Conservation (phyloP, 2,329 filamentous ascomycete species). For the Thielaviopsis musarum region DNA sequence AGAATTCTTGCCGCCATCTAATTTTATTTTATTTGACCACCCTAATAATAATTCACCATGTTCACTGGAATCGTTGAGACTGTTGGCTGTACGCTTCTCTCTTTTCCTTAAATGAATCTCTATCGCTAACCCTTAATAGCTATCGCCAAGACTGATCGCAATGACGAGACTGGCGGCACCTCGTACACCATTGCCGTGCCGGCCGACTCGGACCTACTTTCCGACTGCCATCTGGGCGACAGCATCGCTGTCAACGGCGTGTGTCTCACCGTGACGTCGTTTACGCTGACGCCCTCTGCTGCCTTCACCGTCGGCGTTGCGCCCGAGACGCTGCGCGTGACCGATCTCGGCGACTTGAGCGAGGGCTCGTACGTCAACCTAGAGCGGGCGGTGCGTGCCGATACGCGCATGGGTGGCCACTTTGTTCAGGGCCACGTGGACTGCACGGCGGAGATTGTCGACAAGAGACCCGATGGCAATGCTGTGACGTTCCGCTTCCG, state of each 20-base stretch:
- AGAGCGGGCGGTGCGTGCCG: conserved; percentile 77
- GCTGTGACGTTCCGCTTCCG: conserved; percentile 72
- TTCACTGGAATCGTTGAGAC: conserved; percentile 92
- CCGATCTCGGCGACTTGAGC: conserved; percentile 68
- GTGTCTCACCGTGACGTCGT: conserved; percentile 70
- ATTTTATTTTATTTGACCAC: not conserved
- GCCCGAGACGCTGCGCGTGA: conserved; percentile 87
- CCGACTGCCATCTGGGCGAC: conserved; percentile 74
- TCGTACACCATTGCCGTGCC: conserved; percentile 70
- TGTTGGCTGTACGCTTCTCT: conserved; percentile 60
- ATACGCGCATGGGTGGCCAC: conserved; percentile 93
- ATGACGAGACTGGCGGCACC: conserved; percentile 74
- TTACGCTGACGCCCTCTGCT: conserved; percentile 22
- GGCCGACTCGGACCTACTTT: conserved; percentile 53
- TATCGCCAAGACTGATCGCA: conserved; percentile 62
- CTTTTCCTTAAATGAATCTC: not conserved
- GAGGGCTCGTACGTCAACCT: conserved; percentile 64
- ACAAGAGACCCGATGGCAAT: conserved; percentile 68
- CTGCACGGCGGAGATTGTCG: conserved; percentile 60
- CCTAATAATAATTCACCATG: conserved; percentile 34
- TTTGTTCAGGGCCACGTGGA: conserved; percentile 98
- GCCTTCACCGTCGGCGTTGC: conserved; percentile 85
- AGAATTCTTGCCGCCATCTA: not conserved
- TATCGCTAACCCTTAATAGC: conserved; percentile 31
- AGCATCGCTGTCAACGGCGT: conserved; percentile 92